Percentiles rank a stretch among this genome's conserved stretches.
Conservation (phyloP, 2,329 filamentous ascomycete species). For the Colletotrichum nymphaeae region DNA sequence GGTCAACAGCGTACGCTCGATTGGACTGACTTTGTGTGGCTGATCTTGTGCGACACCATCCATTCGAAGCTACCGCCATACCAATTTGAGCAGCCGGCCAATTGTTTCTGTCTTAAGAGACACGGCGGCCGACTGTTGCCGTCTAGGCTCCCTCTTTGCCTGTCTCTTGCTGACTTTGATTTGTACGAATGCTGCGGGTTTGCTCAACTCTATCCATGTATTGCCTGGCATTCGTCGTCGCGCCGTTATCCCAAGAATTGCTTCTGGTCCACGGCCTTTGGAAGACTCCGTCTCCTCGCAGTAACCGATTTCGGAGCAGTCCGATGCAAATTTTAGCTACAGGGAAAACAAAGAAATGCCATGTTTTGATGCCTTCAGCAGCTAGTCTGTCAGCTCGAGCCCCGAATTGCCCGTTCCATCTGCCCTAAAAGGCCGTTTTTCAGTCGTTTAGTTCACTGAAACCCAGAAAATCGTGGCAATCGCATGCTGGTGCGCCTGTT, state of each 20-base stretch:
- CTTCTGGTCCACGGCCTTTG: neutral
- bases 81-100: neutral
- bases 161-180: neutral
- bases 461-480: neutral
- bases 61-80: neutral
- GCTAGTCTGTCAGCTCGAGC: neutral
- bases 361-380: neutral
- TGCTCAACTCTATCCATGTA: neutral
- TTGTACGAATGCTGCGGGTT: neutral
- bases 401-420: neutral
- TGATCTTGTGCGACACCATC: neutral
- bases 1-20: neutral
- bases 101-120: neutral
- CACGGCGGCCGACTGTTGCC: neutral
- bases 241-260: neutral
- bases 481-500: neutral
- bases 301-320: neutral
- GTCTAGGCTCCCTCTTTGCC: no score
- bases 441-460: neutral
- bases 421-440: neutral
- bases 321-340: neutral
- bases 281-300: neutral
- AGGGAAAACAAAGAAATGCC: neutral
- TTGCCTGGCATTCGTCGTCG: no score
- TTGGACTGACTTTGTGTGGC: neutral